Evolutionary conservation across 208 protist genomes (phyloP).

Genomic region (Leishmania amazonensis): DNA sequence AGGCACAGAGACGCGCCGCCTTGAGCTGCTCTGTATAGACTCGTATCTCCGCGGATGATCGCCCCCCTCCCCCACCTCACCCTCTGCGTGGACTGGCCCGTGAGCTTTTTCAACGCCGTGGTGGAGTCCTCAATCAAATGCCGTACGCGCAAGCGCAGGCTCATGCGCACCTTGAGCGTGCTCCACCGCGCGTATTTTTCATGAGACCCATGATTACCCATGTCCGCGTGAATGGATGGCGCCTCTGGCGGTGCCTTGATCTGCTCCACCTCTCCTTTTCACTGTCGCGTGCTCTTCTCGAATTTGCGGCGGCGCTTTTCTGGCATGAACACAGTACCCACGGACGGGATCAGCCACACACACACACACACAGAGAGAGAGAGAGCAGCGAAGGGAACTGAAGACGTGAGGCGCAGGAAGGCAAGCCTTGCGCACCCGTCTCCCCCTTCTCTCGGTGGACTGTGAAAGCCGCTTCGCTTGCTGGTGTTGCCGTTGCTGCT

Average conservation of each 20-base stretch:
- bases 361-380: neutral
- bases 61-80: neutral
- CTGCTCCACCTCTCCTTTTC: neutral
- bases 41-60: neutral
- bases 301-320: neutral
- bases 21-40: neutral
- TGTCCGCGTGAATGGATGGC: neutral
- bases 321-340: neutral
- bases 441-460: neutral
- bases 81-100: neutral
- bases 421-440: neutral
- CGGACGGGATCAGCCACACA: neutral
- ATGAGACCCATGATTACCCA: neutral
- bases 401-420: neutral
- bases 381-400: neutral
- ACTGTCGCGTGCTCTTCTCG: neutral
- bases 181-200: neutral
- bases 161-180: neutral
- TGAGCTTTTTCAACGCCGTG: neutral
- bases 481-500: constrained; percentile 12
- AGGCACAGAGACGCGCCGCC: neutral
- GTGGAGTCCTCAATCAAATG: neutral
- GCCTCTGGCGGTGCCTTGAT: neutral
- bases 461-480: neutral
- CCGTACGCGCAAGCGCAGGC: neutral